Evolutionary conservation across 257 asterid species (phyloP).

Genomic region (Solanum raphanifolium): DNA sequence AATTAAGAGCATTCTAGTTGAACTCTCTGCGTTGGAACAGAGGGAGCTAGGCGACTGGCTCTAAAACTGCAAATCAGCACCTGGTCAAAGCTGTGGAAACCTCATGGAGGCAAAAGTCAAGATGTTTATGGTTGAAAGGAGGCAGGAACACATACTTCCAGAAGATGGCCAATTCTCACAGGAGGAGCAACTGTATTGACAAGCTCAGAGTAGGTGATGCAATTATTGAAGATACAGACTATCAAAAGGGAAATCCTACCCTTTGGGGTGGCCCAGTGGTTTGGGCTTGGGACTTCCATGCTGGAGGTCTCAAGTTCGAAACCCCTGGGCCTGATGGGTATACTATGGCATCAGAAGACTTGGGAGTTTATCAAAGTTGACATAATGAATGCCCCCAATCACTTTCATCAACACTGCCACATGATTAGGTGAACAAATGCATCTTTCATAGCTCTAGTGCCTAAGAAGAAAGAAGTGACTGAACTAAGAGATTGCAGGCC

Average conservation of each 20-base stretch:
- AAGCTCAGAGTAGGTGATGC: neutral
- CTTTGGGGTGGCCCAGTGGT: too few species aligned
- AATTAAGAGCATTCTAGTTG: neutral
- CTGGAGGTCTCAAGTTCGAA: too few species aligned
- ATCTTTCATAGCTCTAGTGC: neutral
- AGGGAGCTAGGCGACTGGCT: neutral
- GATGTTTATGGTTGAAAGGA: neutral
- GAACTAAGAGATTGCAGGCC: neutral
- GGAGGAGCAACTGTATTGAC: neutral
- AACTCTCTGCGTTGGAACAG: neutral
- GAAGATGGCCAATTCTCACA: neutral
- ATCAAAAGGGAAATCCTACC: neutral
- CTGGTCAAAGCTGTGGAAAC: neutral
- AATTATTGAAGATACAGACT: neutral
- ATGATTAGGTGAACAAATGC: neutral
- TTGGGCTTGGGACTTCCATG: too few species aligned
- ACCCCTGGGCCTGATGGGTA: neutral
- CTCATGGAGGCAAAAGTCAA: neutral
- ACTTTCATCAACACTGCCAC: neutral
- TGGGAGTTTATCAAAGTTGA: neutral
- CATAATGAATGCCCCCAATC: neutral
- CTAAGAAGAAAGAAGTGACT: neutral
- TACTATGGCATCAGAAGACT: neutral
- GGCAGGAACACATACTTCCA: neutral
- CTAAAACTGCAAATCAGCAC: neutral